A percentile compares a stretch with the other conserved stretches of the same genome.
Evolutionary conservation across 2,329 filamentous ascomycete species (phyloP).

Genomic region (Chrysosporium keratinophilum): DNA sequence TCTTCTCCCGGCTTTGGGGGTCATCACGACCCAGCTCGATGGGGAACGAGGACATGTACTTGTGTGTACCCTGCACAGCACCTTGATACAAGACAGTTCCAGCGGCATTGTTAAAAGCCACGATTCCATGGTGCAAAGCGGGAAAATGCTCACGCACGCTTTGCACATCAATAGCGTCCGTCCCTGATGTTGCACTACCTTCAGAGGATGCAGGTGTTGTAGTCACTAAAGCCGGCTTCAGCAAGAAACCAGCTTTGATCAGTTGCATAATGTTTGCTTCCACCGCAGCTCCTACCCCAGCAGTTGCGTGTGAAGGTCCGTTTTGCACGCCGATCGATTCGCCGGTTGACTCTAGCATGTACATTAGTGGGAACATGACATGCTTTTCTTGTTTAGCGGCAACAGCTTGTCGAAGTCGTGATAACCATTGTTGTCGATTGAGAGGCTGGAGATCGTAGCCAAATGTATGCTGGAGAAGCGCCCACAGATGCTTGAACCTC

Average conservation of each 20-base stretch:
- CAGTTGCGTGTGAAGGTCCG: too few relatives aligned
- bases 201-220: too few relatives aligned
- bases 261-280: too few relatives aligned
- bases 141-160: constrained; percentile 4
- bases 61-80: not conserved
- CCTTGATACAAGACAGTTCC: constrained; percentile 1
- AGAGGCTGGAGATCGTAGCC: not conserved
- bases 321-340: not conserved
- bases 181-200: too few relatives aligned
- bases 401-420: not conserved
- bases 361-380: not conserved
- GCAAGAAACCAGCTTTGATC: too few relatives aligned
- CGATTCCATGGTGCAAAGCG: not conserved
- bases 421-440: not conserved
- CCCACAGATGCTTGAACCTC: not conserved
- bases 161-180: not conserved
- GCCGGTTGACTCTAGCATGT: not conserved
- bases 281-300: too few relatives aligned
- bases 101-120: constrained; percentile 6
- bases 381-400: not conserved
- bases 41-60: not conserved
- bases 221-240: too few relatives aligned
- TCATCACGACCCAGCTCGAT: constrained; percentile 3
- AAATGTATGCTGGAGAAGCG: not conserved
- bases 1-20: constrained; percentile 1